Conservation (phyloP, 139 green algal species). For the Diplosphaera chodatii region DNA sequence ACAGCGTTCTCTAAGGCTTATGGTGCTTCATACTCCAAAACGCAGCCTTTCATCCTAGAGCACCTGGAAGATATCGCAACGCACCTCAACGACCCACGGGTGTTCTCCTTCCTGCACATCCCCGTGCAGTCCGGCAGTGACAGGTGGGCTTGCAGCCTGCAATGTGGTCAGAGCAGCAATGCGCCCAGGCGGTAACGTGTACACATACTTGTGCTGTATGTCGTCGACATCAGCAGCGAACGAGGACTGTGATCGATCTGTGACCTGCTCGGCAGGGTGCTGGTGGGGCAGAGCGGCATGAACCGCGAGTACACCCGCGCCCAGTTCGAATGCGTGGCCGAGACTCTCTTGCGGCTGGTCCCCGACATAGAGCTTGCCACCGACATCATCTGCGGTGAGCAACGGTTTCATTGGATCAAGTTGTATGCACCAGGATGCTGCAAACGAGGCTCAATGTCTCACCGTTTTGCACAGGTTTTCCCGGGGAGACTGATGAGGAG, state of each 20-base stretch:
- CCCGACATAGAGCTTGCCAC: constrained; percentile 82
- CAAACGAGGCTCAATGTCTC: neutral
- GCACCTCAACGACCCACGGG: constrained; percentile 51
- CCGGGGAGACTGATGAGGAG: constrained; percentile 75
- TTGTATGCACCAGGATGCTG: neutral
- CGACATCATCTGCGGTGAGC: constrained; percentile 81
- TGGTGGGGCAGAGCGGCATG: constrained; percentile 82
- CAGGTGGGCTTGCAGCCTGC: neutral
- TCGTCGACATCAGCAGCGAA: too few relatives aligned
- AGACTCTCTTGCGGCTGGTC: constrained; percentile 63
- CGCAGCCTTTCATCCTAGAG: constrained; percentile 81
- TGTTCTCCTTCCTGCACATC: constrained; percentile 89
- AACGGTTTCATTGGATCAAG: too few relatives aligned
- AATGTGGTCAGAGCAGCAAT: too few relatives aligned
- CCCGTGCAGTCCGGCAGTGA: constrained; percentile 83
- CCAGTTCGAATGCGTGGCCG: constrained; percentile 61
- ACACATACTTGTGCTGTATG: neutral
- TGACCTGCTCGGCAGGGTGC: constrained; percentile 57
- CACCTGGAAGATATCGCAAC: constrained; percentile 62
- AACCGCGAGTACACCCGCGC: constrained; percentile 85
- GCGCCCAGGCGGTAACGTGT: too few relatives aligned
- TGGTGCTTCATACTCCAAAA: neutral
- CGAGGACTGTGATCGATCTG: too few relatives aligned
- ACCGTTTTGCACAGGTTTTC: constrained; percentile 13
- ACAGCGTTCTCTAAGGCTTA: too few relatives aligned